Base-by-base conservation (phyloP, 768 basidiomycete species). In the Naganishia vaughanmartiniae region DNA sequence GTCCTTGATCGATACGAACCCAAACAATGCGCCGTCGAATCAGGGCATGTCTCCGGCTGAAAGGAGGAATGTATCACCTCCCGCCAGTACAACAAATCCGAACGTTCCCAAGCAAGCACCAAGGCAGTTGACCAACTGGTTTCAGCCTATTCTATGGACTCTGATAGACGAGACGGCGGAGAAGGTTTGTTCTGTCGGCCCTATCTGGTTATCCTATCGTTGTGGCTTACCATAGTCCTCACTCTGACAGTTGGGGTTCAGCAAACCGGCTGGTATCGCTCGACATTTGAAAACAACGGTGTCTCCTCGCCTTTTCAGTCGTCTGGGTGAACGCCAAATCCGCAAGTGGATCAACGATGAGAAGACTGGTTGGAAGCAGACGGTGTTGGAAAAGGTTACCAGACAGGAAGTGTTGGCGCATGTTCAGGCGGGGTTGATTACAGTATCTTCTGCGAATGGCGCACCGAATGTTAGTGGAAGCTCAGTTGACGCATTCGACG, bases 111-210 rank as follows among this genome's bases (percentile, higher is more conserved):
- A 45, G 11, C 58, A 60, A 21, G n/a, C 39, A 5, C 36, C 36
- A 5, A 39, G 58, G 36, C 58, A 42, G 58, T 60, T 60, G 58
- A 60, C 58, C 21, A 60, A 60, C 24, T 60, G 58, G 58, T 60
- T 42, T 26, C 58, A 60, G 17, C 58, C 58, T 34, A 60, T 60
- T 7, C n/a, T 60, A 36, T 60, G 58, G 58, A 60, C 58, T n/a
- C 2, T 60, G 36, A 60, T 60, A 4, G 58, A 60, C 28, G 58
- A 60, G 39, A 45, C 58, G 11, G 58, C 58, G 36, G 58, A 60
- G 36, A 60, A 60, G 36, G 58, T 45, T 6, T n/a, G 56, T 19
- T 15, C 6, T 15, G 14, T 46, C 5, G 4, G 46, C 15, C 21
- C 17, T 46, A 17, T 7, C 17, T 15, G 46, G 46, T 46, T 46